Base-by-base conservation (phyloP, 176 grass and related monocot genomes). In the Triticum dicoccoides region DNA sequence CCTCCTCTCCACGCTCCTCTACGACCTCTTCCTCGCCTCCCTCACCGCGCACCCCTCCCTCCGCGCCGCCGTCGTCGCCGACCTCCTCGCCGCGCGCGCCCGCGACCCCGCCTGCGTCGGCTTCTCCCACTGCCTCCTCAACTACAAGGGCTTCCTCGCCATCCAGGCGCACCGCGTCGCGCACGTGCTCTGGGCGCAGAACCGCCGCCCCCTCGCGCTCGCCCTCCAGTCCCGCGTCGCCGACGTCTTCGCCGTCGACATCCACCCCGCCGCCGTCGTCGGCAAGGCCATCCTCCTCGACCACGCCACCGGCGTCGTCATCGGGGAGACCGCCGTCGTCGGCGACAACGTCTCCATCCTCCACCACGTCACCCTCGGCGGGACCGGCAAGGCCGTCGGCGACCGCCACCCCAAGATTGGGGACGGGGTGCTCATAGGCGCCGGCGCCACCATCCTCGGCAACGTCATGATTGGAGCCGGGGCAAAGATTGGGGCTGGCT, bases 71-170 rank as follows among this genome's bases (percentile, higher is more conserved):
- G 88, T 86, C 56, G 93, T 89, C 29, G 96, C 93, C 82, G 96
- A 98, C 85, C 92, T 98, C 64, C 87, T 98, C 81, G 96, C 96
- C 21, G 96, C 84, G 14, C 88, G 33, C 47, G 69, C 92, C 70
- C 90, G 96, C 27, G 96, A 98, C 86, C 96, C 96, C 1, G 93
- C 93, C 84, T 96, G 93, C 81, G 81, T 87, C 29, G 86, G 91
- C 0, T 98, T 95, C 88, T 98, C 96, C 8, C 96, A 94, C 74
- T 98, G 96, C 86, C 90, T 98, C 64, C 90, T 98, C 86, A 98
- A 98, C 86, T 98, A 91, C 88, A 98, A 98, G 82, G 96, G 96
- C 1, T 98, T 98, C 85, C 90, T 98, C 89, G 96, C 96, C 83
- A 90, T 98, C 89, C 96, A 94, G 85, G 93, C 96, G 12, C 96